These are phyloP conservation scores for Aquilaria agallochum DNA, from an alignment of 441 rosid genomes.

Conservation along the genomic window DNA sequence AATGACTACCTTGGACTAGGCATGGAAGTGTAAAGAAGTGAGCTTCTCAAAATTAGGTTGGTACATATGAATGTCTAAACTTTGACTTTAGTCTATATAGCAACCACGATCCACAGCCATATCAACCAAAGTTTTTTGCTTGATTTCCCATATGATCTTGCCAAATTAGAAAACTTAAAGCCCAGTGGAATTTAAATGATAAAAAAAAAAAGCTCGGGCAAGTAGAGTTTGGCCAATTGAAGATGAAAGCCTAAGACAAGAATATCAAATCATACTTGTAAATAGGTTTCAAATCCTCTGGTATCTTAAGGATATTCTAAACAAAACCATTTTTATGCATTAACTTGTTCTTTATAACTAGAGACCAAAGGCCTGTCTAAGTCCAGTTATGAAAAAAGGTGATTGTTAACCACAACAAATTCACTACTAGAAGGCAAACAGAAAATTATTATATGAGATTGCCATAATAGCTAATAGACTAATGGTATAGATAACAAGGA, in stretches of 20 bases:
- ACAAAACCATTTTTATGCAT: slow-evolving; percentile 74
- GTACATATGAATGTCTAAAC: slow-evolving; percentile 87
- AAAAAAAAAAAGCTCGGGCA: neutral
- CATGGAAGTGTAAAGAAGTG: slow-evolving; percentile 73
- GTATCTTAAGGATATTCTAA: slow-evolving; percentile 63
- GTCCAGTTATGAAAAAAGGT: slow-evolving; percentile 84
- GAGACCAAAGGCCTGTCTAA: slow-evolving; percentile 87
- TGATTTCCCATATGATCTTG: slow-evolving; percentile 98
- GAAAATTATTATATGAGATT: neutral
- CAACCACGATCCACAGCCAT: slow-evolving; percentile 91
- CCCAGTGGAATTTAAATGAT: neutral
- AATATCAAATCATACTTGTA: slow-evolving; percentile 49
- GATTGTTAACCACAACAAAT: slow-evolving; percentile 94
- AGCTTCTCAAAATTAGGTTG: slow-evolving; percentile 75
- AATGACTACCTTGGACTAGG: slow-evolving; percentile 72
- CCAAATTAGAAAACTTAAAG: slow-evolving; percentile 8
- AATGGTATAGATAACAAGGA: neutral
- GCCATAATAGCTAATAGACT: too few relatives aligned
- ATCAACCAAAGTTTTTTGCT: slow-evolving; percentile 79
- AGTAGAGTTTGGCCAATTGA: neutral
- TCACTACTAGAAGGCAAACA: slow-evolving; percentile 58
- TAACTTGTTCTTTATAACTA: slow-evolving; percentile 68
- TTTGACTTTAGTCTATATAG: slow-evolving; percentile 86
- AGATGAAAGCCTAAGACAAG: slow-evolving; percentile 1
- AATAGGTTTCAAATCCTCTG: slow-evolving; percentile 61